Percentiles rank a stretch among this genome's conserved stretches.
These are phyloP conservation scores for Cynanchum wilfordii DNA, from an alignment of 257 asterid species.

Conservation along the genomic window DNA sequence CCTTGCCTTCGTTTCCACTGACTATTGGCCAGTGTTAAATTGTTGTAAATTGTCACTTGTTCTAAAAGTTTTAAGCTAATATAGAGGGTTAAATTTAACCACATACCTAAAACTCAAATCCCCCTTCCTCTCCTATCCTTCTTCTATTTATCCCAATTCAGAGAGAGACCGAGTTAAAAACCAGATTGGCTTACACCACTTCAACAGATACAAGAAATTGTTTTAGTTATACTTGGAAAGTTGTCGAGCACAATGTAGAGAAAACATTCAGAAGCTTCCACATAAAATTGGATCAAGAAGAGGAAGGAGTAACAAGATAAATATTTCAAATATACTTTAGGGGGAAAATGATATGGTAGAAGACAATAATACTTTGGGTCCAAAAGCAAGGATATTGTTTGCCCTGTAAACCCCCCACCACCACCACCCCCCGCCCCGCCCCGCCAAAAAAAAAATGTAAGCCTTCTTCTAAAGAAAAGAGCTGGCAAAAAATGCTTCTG, in stretches of 20 bases:
- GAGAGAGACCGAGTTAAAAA: not conserved
- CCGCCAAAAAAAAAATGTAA: not conserved
- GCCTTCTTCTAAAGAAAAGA: not conserved
- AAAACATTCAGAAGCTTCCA: not conserved
- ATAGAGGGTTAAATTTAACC: not conserved
- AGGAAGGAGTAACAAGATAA: not conserved
- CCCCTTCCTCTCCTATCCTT: not conserved
- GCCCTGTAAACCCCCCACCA: not conserved
- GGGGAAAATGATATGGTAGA: not conserved
- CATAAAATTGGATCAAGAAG: not conserved
- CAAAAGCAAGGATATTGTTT: not conserved
- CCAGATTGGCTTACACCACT: too few species aligned
- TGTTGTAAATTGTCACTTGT: too few species aligned
- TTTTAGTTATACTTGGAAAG: not conserved
- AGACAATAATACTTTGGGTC: not conserved
- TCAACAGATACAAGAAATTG: not conserved
- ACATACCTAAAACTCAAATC: not conserved
- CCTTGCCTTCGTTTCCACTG: not conserved
- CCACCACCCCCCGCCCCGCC: too few species aligned
- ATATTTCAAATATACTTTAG: not conserved
- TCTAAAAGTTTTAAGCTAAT: too few species aligned
- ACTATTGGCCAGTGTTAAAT: not conserved
- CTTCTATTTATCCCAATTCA: not conserved
- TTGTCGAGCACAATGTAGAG: too few species aligned
- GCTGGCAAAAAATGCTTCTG: not conserved